Percentiles rank a stretch among this genome's conserved stretches.
Conservation (phyloP, 306 rosid species). For the Quercus wislizeni region DNA sequence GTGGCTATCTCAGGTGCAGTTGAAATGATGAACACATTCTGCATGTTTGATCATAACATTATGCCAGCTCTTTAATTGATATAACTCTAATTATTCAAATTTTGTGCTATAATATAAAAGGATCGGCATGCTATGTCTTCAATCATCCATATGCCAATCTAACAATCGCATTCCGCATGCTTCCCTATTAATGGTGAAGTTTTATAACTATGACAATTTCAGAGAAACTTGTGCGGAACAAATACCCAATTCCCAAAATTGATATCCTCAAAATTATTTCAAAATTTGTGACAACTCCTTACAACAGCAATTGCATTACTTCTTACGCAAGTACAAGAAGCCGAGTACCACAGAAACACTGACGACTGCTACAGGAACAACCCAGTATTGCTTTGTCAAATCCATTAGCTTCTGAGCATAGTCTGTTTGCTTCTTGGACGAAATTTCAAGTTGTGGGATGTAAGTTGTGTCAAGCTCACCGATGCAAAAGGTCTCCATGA, state of each 20-base stretch:
- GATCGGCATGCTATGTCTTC: not conserved
- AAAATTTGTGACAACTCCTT: constrained; percentile 37
- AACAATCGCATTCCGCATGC: not conserved
- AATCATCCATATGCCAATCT: constrained; percentile 25
- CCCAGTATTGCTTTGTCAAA: constrained; percentile 62
- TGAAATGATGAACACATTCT: too few species aligned
- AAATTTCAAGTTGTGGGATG: constrained; percentile 31
- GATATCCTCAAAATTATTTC: constrained; percentile 23
- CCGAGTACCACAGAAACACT: constrained; percentile 59
- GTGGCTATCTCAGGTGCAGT: too few species aligned
- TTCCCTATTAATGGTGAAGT: not conserved
- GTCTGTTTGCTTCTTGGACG: constrained; percentile 23
- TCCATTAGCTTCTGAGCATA: constrained; percentile 34
- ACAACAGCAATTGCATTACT: constrained; percentile 24
- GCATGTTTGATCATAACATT: too few species aligned
- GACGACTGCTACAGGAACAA: constrained; percentile 45
- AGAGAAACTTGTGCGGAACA: not conserved
- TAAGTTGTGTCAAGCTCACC: constrained; percentile 66
- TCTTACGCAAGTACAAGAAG: constrained; percentile 55
- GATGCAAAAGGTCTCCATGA: constrained; percentile 57
- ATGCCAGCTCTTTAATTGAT: too few species aligned
- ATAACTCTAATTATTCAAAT: too few species aligned
- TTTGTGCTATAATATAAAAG: not conserved
- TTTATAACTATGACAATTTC: not conserved
- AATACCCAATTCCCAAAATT: constrained; percentile 13